Evolutionary conservation across 2,329 filamentous ascomycete genomes (phyloP), one percentile per base, ranked within the genome.

Genomic region (Rugonectria rugulosa): DNA sequence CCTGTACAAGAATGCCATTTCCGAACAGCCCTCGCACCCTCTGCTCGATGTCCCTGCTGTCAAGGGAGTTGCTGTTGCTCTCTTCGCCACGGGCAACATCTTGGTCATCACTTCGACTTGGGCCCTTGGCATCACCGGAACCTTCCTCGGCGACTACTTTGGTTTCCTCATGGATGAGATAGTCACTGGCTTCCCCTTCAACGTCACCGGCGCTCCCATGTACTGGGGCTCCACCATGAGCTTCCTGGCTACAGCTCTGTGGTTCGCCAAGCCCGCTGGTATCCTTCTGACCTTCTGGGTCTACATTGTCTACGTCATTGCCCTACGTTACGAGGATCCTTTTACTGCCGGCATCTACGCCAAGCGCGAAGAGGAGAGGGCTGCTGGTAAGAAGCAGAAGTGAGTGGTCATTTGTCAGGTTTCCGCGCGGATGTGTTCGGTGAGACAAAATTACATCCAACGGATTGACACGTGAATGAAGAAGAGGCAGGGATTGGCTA

Each of bases 91-190:
- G 31, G 95, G 95, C 55, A 97, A 97, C 74, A 75, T 89, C 46
- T 86, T 99, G 29, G 95, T 99, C 44, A 68, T 98, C 45, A 88
- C 89, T 27, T 95, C 90, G 58, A 98, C 96, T 77, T 97, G 88
- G 87, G 90, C 88, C 27, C 86, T 99, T 34, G 95, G 95, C 54
- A 86, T 99, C 69, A 97, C 92, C 1, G 95, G 95, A 60, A 99
- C 95, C 31, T 99, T 97, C 73, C 81, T 99, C 29, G 95, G 95
- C 66, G 95, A 99, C 79, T 99, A 99, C 81, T 99, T 98, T 72
- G 95, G 95, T 66, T 97, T 98, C 73, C 82, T 99, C 63, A 96
- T 97, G 92, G 94, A 98, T 72, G 80, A 89, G 65, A 94, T 94
- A 68, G 93, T 99, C 47, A 96, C 92, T 11, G 89, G 91, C 12